Evolutionary conservation across 1,284 basidiomycete genomes (phyloP).

Genomic region (Ustilago xerochloae): DNA sequence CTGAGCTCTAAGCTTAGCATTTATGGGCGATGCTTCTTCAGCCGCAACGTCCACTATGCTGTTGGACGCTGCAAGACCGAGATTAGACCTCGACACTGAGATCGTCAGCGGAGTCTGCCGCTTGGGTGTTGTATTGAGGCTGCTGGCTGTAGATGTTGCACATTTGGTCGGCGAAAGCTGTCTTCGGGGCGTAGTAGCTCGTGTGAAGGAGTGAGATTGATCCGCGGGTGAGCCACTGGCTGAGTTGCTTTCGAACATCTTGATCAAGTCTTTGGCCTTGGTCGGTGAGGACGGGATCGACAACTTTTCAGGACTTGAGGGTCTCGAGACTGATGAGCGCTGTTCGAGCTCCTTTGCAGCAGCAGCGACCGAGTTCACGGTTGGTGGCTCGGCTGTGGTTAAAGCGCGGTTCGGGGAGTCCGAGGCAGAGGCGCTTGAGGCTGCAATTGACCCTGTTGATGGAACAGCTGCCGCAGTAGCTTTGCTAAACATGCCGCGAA

Average conservation of each 20-base stretch:
- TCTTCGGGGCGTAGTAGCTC: constrained; percentile 16
- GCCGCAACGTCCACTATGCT: background rate
- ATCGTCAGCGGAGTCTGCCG: constrained; percentile 21
- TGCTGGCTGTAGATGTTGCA: background rate
- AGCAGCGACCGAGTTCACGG: constrained; percentile 20
- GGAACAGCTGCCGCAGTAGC: constrained; percentile 8
- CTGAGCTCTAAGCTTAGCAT: constrained; percentile 29
- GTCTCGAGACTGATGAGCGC: constrained; percentile 20
- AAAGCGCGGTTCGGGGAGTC: constrained; percentile 7
- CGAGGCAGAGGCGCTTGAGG: background rate
- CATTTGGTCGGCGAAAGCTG: constrained; percentile 28
- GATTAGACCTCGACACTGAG: constrained; percentile 36
- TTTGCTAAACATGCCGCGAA: constrained; percentile 35
- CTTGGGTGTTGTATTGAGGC: constrained; percentile 28
- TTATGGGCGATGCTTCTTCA: constrained; percentile 21
- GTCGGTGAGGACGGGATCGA: constrained; percentile 44
- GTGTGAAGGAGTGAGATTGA: constrained; percentile 21
- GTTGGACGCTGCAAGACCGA: constrained; percentile 16
- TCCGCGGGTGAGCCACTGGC: constrained; percentile 29
- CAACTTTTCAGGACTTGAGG: constrained; percentile 32
- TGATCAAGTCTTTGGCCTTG: constrained; percentile 57
- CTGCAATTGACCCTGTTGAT: constrained; percentile 1
- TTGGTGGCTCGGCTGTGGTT: background rate
- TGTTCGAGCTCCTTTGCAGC: constrained; percentile 21
- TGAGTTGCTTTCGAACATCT: constrained; percentile 52